phyloP scores from a whole-genome alignment of 1,284 basidiomycete genomes.

The Tylopilus sp. region DNA sequence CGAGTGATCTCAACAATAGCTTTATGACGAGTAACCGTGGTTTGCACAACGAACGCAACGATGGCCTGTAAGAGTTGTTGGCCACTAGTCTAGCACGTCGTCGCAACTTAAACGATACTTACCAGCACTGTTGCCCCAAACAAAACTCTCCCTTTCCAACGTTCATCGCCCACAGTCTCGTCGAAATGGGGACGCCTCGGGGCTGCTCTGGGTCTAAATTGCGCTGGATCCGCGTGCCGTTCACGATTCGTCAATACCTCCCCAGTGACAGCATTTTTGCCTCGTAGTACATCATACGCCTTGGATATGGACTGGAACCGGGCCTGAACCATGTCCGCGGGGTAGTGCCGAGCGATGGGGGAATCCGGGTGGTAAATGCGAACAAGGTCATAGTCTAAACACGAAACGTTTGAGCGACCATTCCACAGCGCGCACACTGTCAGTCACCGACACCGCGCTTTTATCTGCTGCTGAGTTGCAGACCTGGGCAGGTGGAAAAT shows the following conservation, averaged over 20 bases:
- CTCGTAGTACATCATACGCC: constrained; percentile 59
- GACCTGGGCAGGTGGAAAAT: constrained; percentile 63
- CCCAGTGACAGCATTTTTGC: constrained; percentile 33
- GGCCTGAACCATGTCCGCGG: constrained; percentile 49
- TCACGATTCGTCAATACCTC: constrained; percentile 19
- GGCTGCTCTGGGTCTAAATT: constrained; percentile 22
- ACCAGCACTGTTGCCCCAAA: constrained; percentile 50
- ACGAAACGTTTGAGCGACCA: background rate
- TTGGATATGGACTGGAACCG: constrained; percentile 62
- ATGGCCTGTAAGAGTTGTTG: constrained; percentile 18
- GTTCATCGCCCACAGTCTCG: constrained; percentile 41
- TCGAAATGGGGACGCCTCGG: constrained; percentile 30
- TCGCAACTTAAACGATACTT: constrained; percentile 19
- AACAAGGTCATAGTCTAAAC: constrained; percentile 68
- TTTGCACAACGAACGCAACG: constrained; percentile 31
- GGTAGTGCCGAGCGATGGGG: constrained; percentile 44
- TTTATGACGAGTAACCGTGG: constrained; percentile 20
- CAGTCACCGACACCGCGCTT: constrained; percentile 57
- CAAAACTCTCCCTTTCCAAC: constrained; percentile 57
- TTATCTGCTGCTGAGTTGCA: constrained; percentile 60
- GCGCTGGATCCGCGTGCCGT: constrained; percentile 30
- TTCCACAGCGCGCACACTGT: background rate
- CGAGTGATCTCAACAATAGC: constrained; percentile 13
- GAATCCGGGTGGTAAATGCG: constrained; percentile 72
- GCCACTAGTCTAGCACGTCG: background rate